These are phyloP conservation scores for Talaromyces sp. DNA, from an alignment of 2,329 filamentous ascomycete genomes.

Conservation along the genomic window DNA sequence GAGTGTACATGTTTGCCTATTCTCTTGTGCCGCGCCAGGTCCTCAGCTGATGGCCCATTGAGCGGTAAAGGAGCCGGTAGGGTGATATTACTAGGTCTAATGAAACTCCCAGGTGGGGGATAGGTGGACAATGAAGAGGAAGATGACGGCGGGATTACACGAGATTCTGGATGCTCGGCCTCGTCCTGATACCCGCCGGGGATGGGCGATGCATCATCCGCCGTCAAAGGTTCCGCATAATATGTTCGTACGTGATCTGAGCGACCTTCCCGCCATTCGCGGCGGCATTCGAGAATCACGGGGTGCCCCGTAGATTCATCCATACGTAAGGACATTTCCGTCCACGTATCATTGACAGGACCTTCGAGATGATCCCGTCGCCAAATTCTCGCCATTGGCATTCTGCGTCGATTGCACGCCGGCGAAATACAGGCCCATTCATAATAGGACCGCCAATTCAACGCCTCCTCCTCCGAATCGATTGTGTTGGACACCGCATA, in stretches of 20 bases:
- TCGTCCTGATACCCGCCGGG: not conserved
- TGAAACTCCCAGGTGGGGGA: not conserved
- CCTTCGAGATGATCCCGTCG: conserved; percentile 66
- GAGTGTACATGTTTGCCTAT: conserved; percentile 37
- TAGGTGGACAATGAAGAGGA: not conserved
- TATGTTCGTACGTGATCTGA: conserved; percentile 62
- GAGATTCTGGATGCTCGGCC: conserved; percentile 3
- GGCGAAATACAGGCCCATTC: conserved; percentile 63
- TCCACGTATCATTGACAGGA: conserved; percentile 71
- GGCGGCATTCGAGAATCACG: conserved; percentile 63
- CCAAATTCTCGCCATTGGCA: conserved; percentile 57
- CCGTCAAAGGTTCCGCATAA: conserved; percentile 51
- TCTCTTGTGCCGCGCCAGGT: conserved; percentile 34
- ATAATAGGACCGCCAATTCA: conserved; percentile 67
- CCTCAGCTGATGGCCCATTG: conserved; percentile 31
- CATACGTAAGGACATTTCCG: conserved; percentile 58
- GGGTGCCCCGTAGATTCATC: conserved; percentile 58
- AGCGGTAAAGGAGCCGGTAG: conserved; percentile 5
- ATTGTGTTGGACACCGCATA: conserved; percentile 68
- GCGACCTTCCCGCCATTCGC: conserved; percentile 60
- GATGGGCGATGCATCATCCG: conserved; percentile 21
- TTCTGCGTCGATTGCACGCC: conserved; percentile 36
- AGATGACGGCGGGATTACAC: conserved; percentile 2
- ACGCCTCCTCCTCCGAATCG: conserved; percentile 58
- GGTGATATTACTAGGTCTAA: conserved; percentile 11